These are phyloP conservation scores for Tolypocladium ovalisporum DNA, from an alignment of 2,329 filamentous ascomycete genomes.

Conservation along the genomic window DNA sequence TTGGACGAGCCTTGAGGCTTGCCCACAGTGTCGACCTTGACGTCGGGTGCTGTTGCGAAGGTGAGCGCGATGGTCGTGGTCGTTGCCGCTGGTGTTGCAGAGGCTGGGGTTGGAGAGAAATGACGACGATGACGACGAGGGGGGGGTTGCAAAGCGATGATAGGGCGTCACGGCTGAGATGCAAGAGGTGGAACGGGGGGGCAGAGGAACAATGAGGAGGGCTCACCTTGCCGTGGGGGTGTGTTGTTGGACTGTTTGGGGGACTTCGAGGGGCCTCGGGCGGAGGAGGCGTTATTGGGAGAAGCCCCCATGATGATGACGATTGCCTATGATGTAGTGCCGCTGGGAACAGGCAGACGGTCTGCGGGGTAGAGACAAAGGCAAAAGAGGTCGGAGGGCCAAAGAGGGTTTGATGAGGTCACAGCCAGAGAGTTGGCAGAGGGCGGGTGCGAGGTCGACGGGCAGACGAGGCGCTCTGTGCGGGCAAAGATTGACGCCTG, in stretches of 20 bases:
- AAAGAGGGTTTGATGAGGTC: conserved; percentile 27
- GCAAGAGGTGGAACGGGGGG: conserved; percentile 3
- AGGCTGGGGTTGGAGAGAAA: not conserved
- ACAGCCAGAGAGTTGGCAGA: conserved; percentile 17
- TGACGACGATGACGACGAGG: conserved; percentile 7
- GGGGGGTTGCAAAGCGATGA: conserved; percentile 6
- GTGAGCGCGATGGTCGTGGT: conserved; percentile 1
- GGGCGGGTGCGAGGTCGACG: conserved; percentile 6
- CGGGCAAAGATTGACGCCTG: conserved; percentile 6
- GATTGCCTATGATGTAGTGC: conserved; percentile 36
- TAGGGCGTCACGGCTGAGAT: conserved; percentile 7
- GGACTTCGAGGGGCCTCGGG: conserved; percentile 34
- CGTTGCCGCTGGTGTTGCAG: not conserved
- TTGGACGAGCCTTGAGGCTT: conserved; percentile 41
- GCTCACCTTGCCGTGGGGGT: conserved; percentile 33
- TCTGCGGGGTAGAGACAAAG: conserved; percentile 11
- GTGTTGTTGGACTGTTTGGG: conserved; percentile 34
- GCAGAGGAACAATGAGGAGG: conserved; percentile 10
- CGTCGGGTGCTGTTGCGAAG: conserved; percentile 28
- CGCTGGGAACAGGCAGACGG: conserved; percentile 17
- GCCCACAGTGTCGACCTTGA: conserved; percentile 32
- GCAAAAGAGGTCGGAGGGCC: conserved; percentile 4
- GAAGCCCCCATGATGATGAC: conserved; percentile 40
- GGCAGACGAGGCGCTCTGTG: not conserved
- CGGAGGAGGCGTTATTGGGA: conserved; percentile 25